Percentiles rank a stretch among this genome's conserved stretches.
phyloP scores from a whole-genome alignment of 2,329 filamentous ascomycete genomes.

The Sporothrix luriei region DNA sequence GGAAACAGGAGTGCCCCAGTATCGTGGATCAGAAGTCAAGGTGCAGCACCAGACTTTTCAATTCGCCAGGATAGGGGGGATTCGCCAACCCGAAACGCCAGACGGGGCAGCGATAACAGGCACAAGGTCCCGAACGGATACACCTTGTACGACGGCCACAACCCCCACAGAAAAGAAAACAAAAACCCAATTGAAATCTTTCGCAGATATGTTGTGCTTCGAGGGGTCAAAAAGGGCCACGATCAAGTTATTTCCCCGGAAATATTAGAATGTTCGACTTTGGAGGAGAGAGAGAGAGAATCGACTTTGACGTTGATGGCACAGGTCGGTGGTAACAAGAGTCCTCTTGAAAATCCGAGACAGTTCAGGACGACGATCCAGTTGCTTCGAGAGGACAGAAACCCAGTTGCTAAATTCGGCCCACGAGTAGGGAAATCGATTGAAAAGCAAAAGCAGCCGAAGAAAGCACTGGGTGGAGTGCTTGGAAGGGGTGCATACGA shows the following conservation, averaged over 20 bases:
- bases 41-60: slow-evolving; percentile 20
- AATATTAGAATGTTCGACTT: neutral
- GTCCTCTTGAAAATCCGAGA: slow-evolving; percentile 4
- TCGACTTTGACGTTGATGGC: neutral
- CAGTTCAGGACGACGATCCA: slow-evolving; percentile 22
- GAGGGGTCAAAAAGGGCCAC: neutral
- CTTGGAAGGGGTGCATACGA: neutral
- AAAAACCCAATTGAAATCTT: neutral
- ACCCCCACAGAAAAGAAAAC: slow-evolving; percentile 29
- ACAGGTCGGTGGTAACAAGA: neutral
- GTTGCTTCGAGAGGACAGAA: neutral
- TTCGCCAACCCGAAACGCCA: slow-evolving; percentile 37
- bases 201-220: slow-evolving; percentile 13
- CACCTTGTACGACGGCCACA: slow-evolving; percentile 33
- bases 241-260: slow-evolving; percentile 12
- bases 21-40: neutral
- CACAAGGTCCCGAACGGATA: slow-evolving; percentile 27
- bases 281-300: neutral
- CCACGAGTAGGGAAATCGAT: neutral
- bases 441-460: neutral
- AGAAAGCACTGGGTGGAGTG: neutral
- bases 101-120: slow-evolving; percentile 34
- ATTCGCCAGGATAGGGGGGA: slow-evolving; percentile 28
- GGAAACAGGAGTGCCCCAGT: neutral
- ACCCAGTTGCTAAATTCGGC: neutral